Evolutionary conservation across 2,329 filamentous ascomycete genomes (phyloP).

Genomic region (Colletotrichum sp.): DNA sequence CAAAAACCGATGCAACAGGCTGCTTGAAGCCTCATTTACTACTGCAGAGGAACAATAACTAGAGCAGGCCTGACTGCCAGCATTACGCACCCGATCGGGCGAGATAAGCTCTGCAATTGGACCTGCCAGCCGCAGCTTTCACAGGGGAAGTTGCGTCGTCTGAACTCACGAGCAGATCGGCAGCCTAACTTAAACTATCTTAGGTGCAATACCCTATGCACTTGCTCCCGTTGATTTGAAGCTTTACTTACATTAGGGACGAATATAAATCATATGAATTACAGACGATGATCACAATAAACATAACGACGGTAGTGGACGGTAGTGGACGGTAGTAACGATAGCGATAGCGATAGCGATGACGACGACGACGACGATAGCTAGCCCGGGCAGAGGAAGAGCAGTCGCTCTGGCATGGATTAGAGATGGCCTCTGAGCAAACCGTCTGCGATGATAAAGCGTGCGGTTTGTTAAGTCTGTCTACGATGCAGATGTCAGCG

Average conservation of each 20-base stretch:
- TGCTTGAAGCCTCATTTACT: not conserved
- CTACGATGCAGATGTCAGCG: not conserved
- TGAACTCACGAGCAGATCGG: not conserved
- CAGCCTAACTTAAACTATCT: not conserved
- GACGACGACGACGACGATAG: no score
- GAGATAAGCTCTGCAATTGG: not conserved
- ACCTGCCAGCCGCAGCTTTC: not conserved
- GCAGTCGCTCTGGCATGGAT: not conserved
- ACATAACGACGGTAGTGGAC: no score
- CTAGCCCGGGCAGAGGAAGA: not conserved
- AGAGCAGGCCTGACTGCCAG: not conserved
- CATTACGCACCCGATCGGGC: not conserved
- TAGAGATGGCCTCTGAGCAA: not conserved
- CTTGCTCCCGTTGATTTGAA: no score
- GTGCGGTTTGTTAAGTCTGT: not conserved
- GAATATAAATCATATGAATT: no score
- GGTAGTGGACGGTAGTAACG: no score
- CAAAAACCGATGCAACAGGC: not conserved
- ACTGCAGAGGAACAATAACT: not conserved
- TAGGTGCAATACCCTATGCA: no score
- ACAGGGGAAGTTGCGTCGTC: not conserved
- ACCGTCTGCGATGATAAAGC: not conserved
- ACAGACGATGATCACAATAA: no score
- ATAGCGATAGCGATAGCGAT: no score
- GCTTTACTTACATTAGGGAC: no score